These are phyloP conservation scores for Heliosperma pusillum DNA, from an alignment of 148 eudicot species.

Conservation along the genomic window DNA sequence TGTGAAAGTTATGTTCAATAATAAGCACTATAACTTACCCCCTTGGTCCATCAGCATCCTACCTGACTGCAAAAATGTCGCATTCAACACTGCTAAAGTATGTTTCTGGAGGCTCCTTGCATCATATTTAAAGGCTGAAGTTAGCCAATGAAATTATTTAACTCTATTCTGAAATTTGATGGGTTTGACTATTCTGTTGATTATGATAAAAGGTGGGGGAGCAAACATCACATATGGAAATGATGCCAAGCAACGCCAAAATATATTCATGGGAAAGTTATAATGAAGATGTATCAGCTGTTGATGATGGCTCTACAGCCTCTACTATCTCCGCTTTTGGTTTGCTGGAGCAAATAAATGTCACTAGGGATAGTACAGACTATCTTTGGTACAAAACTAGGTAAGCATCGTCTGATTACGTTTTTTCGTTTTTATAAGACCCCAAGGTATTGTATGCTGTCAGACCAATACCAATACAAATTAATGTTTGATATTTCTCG, in stretches of 20 bases:
- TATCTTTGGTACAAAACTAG: constrained; percentile 94
- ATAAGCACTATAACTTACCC: constrained; percentile 75
- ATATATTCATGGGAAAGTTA: constrained; percentile 72
- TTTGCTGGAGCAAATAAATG: constrained; percentile 81
- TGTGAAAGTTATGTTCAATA: constrained; percentile 64
- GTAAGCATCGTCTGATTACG: too few species aligned
- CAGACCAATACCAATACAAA: too few species aligned
- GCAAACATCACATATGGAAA: constrained; percentile 71
- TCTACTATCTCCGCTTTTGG: constrained; percentile 54
- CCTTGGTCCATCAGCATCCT: constrained; percentile 99
- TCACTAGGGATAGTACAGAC: constrained; percentile 82
- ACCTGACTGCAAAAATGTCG: constrained; percentile 52
- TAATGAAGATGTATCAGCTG: constrained; percentile 47
- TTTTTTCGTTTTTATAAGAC: too few species aligned
- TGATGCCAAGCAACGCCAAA: constrained; percentile 50
- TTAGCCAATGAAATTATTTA: too few species aligned
- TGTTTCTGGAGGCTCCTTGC: constrained; percentile 12
- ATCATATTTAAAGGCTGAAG: too few species aligned
- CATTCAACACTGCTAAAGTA: constrained; percentile 63
- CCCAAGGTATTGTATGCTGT: too few species aligned
- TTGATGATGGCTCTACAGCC: constrained; percentile 45
- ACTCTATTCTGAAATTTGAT: too few species aligned
- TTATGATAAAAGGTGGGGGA: constrained; percentile 73
- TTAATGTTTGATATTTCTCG: too few species aligned
- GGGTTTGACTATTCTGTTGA: too few species aligned